Percentiles rank a stretch among this genome's conserved stretches.
These are phyloP conservation scores for Ramaria sp. DNA, from an alignment of 768 basidiomycete species.

Conservation along the genomic window DNA sequence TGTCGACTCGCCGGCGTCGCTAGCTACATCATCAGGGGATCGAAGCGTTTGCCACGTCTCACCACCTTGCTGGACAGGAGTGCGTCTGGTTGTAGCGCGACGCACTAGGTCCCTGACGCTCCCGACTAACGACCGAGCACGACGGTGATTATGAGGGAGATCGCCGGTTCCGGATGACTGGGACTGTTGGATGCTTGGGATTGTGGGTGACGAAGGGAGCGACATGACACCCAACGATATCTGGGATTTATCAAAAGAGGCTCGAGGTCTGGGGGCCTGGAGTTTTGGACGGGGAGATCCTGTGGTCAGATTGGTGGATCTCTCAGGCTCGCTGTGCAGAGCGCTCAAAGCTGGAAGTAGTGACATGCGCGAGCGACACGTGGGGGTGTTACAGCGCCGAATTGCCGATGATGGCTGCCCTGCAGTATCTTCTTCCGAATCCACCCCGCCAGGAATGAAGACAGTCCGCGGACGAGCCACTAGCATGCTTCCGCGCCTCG, in stretches of 20 bases:
- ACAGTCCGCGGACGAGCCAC: background rate
- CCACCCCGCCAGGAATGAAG: background rate
- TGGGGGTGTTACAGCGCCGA: background rate
- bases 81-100: background rate
- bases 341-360: background rate
- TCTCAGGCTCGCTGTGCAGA: background rate
- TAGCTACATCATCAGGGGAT: background rate
- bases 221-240: background rate
- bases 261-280: background rate
- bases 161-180: background rate
- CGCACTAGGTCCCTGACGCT: conserved; percentile 1
- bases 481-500: conserved; percentile 60
- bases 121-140: conserved; percentile 1
- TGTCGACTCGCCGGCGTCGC: background rate
- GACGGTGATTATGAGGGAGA: background rate
- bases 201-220: background rate
- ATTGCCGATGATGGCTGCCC: background rate
- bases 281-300: background rate
- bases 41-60: background rate
- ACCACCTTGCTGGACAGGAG: background rate
- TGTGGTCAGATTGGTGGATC: background rate
- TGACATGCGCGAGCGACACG: background rate
- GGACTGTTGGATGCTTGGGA: background rate
- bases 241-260: background rate
- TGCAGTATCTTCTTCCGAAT: background rate